Evolutionary conservation across 1,284 basidiomycete species (phyloP), one percentile per base, ranked within the genome.

Genomic region (Apiotrichum gracile): DNA sequence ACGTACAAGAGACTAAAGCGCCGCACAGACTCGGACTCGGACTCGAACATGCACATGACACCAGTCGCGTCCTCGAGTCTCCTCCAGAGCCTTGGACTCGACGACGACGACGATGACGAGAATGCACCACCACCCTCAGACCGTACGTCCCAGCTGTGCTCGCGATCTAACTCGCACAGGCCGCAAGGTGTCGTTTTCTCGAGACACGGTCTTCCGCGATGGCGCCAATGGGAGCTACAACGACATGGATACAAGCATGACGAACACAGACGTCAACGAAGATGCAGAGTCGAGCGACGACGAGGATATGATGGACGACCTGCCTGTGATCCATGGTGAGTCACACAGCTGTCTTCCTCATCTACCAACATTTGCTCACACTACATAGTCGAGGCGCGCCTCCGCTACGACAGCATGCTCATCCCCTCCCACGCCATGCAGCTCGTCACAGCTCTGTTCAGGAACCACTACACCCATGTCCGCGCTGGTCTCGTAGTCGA

Each of bases 301-400:
- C 45, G 57, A 55, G 10, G 47, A 49, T 8, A 41, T 46, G n/a
- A 17, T 4, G 10, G 47, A 52, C 16, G 43, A 52, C 5, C 33
- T 41, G 8, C 25, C 24, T 7, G 57, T 61, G 4, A 58, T 64
- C 1, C 64, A 69, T 46, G 57, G 64, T 65, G 14, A 34, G 61
- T 35, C n/a, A n/a, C n/a, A 22, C 24, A 5, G 14, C 16, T 26
- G 14, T 29, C 27, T 17, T 5, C 12, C 25, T 27, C 13, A 29
- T 29, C 13, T 29, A 29, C 27, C 7, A 29, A 29, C 24, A 17
- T 35, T 16, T 24, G 37, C 49, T 59, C 35, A 52, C 43, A 5
- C 39, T 9, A 39, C 13, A n/a, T 61, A 93, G 91, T 93, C 66
- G 90, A 94, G 77, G 90, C 90, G 6, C 82, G 90, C 42, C 77